phyloP scores from a whole-genome alignment of 345 rosid species.

The Trapa incisa region DNA sequence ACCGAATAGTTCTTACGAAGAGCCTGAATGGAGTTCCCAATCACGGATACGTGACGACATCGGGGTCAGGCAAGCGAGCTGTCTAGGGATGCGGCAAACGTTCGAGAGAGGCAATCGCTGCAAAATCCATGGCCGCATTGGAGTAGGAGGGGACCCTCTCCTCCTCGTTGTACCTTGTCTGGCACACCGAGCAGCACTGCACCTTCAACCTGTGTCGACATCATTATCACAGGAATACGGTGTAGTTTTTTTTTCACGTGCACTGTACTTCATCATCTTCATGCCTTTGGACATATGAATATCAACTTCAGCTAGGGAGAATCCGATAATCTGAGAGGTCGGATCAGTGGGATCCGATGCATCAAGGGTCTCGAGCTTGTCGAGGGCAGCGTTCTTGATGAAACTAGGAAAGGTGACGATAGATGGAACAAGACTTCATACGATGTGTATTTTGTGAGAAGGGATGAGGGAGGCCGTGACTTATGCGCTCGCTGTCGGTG shows the following conservation, averaged over 20 bases:
- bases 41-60: constrained; percentile 79
- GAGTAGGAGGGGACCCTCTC: constrained; percentile 75
- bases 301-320: constrained; percentile 73
- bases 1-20: constrained; percentile 78
- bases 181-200: constrained; percentile 87
- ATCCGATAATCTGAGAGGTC: too few species aligned
- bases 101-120: constrained; percentile 66
- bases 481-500: too few species aligned
- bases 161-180: constrained; percentile 78
- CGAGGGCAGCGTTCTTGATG: too few species aligned
- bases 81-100: constrained; percentile 84
- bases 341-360: too few species aligned
- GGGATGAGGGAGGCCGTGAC: too few species aligned
- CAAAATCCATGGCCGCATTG: constrained; percentile 98
- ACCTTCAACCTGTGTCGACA: constrained; percentile 32
- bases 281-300: constrained; percentile 91
- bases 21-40: constrained; percentile 84
- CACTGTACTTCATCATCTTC: constrained; percentile 88
- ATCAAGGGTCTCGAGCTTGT: too few species aligned
- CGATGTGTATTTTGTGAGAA: too few species aligned
- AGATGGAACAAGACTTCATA: too few species aligned
- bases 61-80: constrained; percentile 72
- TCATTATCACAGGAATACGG: constrained; percentile 69
- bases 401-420: too few species aligned
- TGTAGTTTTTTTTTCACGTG: constrained; percentile 61